Evolutionary conservation across 129 eudicot genomes (phyloP).

Genomic region (Ambrosia trifida): DNA sequence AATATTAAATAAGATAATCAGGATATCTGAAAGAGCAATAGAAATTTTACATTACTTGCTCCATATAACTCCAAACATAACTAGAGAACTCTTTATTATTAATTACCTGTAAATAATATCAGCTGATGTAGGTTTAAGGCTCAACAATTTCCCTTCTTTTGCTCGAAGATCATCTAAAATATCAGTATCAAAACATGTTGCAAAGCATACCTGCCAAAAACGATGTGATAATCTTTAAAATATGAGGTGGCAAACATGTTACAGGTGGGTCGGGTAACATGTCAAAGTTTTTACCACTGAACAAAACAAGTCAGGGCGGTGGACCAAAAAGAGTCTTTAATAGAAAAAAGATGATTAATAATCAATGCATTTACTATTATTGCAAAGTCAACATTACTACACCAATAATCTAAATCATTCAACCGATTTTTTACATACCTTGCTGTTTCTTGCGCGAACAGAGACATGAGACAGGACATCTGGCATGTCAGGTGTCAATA

Average conservation of each 20-base stretch:
- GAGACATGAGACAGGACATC: constrained; percentile 99
- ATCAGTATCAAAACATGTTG: constrained; percentile 87
- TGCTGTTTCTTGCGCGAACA: constrained; percentile 97
- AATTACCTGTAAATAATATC: constrained; percentile 76
- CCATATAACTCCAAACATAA: background rate
- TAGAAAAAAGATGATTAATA: background rate
- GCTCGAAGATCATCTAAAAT: constrained; percentile 72
- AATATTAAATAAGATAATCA: constrained; percentile 3
- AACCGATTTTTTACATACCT: constrained; percentile 38
- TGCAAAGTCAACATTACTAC: background rate
- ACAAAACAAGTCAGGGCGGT: background rate
- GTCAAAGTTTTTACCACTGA: background rate
- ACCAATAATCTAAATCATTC: background rate
- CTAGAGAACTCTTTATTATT: background rate
- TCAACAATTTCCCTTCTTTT: constrained; percentile 77
- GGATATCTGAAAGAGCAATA: constrained; percentile 6
- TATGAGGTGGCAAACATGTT: background rate
- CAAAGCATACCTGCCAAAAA: constrained; percentile 81
- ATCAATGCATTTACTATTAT: background rate
- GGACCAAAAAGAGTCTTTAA: background rate
- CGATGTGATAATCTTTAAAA: constrained; percentile 10
- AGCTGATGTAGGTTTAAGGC: constrained; percentile 77
- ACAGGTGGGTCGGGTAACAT: background rate
- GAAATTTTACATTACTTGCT: constrained; percentile 1
- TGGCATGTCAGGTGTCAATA: constrained; percentile 98